Evolutionary conservation across 768 basidiomycete genomes (phyloP), one percentile per base, ranked within the genome.

Genomic region (Termitomyces sp.): DNA sequence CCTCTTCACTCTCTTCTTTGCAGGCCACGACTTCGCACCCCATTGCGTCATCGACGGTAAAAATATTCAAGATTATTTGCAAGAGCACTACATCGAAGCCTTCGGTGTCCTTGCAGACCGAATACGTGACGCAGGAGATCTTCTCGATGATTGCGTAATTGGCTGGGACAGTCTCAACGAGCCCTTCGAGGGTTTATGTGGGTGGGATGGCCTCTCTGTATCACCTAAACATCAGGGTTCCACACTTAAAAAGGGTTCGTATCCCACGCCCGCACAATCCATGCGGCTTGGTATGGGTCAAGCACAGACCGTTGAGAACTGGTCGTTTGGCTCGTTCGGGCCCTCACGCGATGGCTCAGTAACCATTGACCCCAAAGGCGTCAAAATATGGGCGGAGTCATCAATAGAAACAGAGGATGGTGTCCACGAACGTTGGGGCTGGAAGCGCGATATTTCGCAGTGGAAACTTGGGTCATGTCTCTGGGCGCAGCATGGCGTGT

Each of bases 121-220:
- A 36, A 86, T 97, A 52, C 74, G 78, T 5, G 85, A 84, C n/a
- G 86, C 85, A 0, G 89, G 88, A 0, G 87, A 82, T 34, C 70
- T 98, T 37, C 68, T 91, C 22, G 94, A 98, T 31, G 84, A 85
- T 41, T 94, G 93, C 62, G 82, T 99, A 12, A 87, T 98, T 48
- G 97, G 97, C 0, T 98, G 96, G 97, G 97, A 99, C 68, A 88
- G 86, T 63, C 74, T 98, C 71, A 98, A 99, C 69, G 97, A 99
- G 70, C 96, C 97, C 0, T 85, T 85, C 37, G 91, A 95, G 63
- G 97, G 97, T 0, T 77, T 92, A 41, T 79, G 72, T 32, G 79
- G 77, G 2, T 88, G 88, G 71, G 75, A 78, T 0, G 85, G 96
- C 68, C 75, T 99, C 29, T 79, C 77, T 51, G 59, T 68, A 13